Evolutionary conservation across 805 yeast genomes (phyloP), one percentile per base, ranked within the genome.

Genomic region (Lipomyces chichibuensis): DNA sequence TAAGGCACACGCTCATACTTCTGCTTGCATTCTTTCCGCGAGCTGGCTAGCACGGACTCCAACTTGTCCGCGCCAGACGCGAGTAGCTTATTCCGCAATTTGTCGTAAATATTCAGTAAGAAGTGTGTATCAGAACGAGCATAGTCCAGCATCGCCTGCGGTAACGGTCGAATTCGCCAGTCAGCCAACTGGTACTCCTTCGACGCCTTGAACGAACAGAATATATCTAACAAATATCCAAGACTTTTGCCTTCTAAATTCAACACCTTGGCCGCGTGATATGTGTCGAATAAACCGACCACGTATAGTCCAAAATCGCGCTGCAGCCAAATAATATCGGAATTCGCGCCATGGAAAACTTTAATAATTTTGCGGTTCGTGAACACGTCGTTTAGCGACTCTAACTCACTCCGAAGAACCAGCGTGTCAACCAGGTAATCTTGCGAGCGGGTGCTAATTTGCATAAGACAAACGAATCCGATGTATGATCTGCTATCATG

Each of bases 261-360:
- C n/a, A 95, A 80, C 17, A 85, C 86, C 69, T 85, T 87, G 0
- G 97, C 86, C 0, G 99, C 99, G 79, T 89, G 93, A 76, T 84
- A 94, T 0, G 99, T 95, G 77, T 95, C 99, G 77, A 95, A 94
- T 35, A 95, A 78, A 56, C 93, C 84, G 4, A 95, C 99, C 5
- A 95, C 80, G 74, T 95, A 95, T 9, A 95, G 77, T 0, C 99
- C 99, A 64, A 95, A 82, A 75, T 95, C 99, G 70, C 98, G 83
- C 80, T 95, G 99, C 46, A 95, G 81, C 99, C 99, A 95, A 57
- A 92, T 88, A 3, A 95, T 90, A 81, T 95, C 99, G 97, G 92
- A 92, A 72, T 86, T 88, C 0, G 99, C 97, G 68, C 99, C 99
- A 77, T 95, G 99, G 71, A 95, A 87, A 0, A 95, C 96, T 75